These are phyloP conservation scores for Mucor piriformis DNA, from an alignment of 371 early-diverging fungal species.

Conservation along the genomic window DNA sequence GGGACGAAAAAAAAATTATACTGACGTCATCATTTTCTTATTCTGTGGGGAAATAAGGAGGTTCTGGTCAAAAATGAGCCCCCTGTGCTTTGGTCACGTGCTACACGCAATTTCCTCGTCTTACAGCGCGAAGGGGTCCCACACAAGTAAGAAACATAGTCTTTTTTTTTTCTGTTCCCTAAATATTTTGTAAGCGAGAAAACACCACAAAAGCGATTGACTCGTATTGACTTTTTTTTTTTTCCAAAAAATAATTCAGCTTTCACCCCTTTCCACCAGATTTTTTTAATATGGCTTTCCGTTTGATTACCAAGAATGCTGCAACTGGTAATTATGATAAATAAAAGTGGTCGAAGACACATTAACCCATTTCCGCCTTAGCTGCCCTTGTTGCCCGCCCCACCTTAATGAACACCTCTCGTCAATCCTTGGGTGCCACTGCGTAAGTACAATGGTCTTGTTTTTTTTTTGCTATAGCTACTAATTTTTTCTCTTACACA, in stretches of 20 bases:
- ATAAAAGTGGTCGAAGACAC: not conserved
- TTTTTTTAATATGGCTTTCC: conserved; percentile 30
- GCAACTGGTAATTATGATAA: conserved; percentile 20
- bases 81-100: conserved; percentile 1
- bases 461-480: not conserved
- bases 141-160: not conserved
- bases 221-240: not conserved
- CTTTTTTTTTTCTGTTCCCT: conserved; percentile 5
- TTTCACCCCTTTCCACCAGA: conserved; percentile 5
- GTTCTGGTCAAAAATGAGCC: not conserved
- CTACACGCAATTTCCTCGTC: not conserved
- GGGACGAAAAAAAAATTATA: no score
- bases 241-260: conserved; percentile 1
- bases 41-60: no score
- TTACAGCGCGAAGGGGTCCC: not conserved
- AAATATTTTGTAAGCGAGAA: conserved; percentile 7
- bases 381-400: conserved; percentile 35
- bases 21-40: no score
- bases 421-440: conserved; percentile 32
- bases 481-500: not conserved
- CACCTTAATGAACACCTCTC: conserved; percentile 25
- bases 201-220: not conserved
- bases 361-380: not conserved
- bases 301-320: conserved; percentile 37
- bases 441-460: conserved; percentile 24